Percentiles rank a stretch among this genome's conserved stretches.
Conservation (phyloP, 148 eudicot genomes). For the Silene conica region DNA sequence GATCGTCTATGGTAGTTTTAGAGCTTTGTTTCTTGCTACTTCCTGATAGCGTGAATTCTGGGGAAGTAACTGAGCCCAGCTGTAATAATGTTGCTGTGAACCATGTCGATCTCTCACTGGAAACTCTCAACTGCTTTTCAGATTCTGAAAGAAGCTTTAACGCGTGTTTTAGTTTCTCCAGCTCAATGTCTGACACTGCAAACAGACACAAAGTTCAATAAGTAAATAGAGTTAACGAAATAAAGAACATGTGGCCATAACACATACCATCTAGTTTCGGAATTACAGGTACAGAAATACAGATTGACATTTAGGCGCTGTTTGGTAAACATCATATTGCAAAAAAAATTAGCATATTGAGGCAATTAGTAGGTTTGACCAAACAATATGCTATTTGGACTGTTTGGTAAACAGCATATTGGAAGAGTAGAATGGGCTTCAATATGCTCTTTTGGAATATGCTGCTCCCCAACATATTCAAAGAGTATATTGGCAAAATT, state of each 20-base stretch:
- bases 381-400: no score
- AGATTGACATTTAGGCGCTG: no score
- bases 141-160: constrained; percentile 93
- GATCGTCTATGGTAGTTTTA: constrained; percentile 74
- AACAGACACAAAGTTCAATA: constrained; percentile 19
- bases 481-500: no score
- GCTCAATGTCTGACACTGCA: constrained; percentile 76
- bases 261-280: no score
- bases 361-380: no score
- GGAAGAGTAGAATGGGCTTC: no score
- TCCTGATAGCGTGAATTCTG: constrained; percentile 69
- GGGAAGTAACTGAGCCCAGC: constrained; percentile 78
- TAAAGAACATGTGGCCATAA: background rate
- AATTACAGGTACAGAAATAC: no score
- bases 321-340: no score
- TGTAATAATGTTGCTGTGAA: constrained; percentile 94
- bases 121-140: constrained; percentile 89
- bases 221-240: background rate
- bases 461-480: no score
- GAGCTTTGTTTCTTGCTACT: constrained; percentile 85
- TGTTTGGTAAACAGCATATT: no score
- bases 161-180: constrained; percentile 84
- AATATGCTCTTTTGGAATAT: no score
- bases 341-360: no score
- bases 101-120: constrained; percentile 96